Evolutionary conservation across 2,329 filamentous ascomycete species (phyloP).

Genomic region (Cytospora leucostoma): DNA sequence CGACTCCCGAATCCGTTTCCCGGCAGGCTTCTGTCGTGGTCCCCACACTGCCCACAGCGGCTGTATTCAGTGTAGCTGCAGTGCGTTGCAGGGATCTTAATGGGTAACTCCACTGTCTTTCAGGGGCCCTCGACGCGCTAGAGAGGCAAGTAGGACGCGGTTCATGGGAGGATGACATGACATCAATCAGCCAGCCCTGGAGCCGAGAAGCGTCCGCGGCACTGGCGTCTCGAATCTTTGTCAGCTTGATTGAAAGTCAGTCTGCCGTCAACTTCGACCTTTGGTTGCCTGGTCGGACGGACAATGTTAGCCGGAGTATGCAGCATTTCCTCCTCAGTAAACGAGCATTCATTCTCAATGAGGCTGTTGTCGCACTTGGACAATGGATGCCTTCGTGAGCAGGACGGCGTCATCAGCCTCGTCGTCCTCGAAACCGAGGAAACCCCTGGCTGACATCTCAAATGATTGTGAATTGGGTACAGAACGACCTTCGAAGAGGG

Average conservation of each 20-base stretch:
- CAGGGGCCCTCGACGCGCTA: slow-evolving; percentile 11
- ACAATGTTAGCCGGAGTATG: background rate
- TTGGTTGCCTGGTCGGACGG: slow-evolving; percentile 1
- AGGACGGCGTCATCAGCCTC: slow-evolving; percentile 26
- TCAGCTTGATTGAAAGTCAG: background rate
- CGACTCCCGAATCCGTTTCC: background rate
- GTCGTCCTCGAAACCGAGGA: slow-evolving; percentile 23
- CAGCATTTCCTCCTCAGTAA: background rate
- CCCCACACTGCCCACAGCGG: background rate
- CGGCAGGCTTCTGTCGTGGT: background rate
- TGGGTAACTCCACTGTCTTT: background rate
- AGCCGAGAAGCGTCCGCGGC: background rate
- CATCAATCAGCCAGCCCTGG: slow-evolving; percentile 6
- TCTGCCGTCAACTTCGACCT: background rate
- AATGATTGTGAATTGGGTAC: slow-evolving; percentile 25
- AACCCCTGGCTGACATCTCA: slow-evolving; percentile 28
- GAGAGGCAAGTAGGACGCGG: background rate
- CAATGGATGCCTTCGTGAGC: slow-evolving; percentile 37
- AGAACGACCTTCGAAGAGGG: slow-evolving; percentile 40
- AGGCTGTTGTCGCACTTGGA: background rate
- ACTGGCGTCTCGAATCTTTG: background rate
- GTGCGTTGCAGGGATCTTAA: slow-evolving; percentile 15
- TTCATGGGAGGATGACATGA: background rate
- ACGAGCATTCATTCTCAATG: background rate
- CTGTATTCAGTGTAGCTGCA: background rate